Base-by-base conservation (phyloP, 2,329 filamentous ascomycete genomes). In the Aspergillus sp. region DNA sequence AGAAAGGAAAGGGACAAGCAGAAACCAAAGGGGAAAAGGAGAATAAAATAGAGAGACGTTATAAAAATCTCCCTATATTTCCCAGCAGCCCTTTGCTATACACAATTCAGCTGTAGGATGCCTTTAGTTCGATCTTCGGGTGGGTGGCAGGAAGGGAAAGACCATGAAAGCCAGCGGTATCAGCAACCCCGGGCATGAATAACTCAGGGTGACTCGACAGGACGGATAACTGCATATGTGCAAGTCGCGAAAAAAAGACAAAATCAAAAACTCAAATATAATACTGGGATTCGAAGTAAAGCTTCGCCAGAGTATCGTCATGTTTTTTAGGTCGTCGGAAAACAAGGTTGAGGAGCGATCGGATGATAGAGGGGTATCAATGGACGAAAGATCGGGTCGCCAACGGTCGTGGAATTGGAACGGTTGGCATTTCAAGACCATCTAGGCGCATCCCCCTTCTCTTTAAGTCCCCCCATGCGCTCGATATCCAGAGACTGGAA, bases 401-500 rank as follows among this genome's bases (percentile, higher is more conserved):
- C 45, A 49, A 32, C 50, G 45, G 52, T 49, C 22, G 58, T 49
- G 55, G 22, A 46, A 31, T 26, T 54, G 36, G 29, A 39, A 36
- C 52, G 54, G 54, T 20, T 49, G 31, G 16, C 22, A 22, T 58
- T 61, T 67, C 69, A 78, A 31, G 73, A 73, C 66, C 74, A 78
- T 65, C 69, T 67, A 50, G 71, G 73, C 32, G 63, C 54, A 58
- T 75, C 71, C 46, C 90, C 85, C 83, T 96, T 96, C 83, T 98
- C 95, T 79, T 93, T 96, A 67, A 98, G 81, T 14, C 95, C 95
- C 54, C 95, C 95, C 73, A 98, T 96, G 65, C 91, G 87, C 69
- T 98, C 91, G 75, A 99, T 90, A 75, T 99, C 94, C 69, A 99
- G 87, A 3, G 92, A 95, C 75, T 96, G 91, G 80, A 97, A 98